A percentile compares a stretch with the other conserved stretches of the same genome.
These are phyloP conservation scores for Trichosporon coremiiforme DNA, from an alignment of 1,284 basidiomycete species.

Conservation along the genomic window DNA sequence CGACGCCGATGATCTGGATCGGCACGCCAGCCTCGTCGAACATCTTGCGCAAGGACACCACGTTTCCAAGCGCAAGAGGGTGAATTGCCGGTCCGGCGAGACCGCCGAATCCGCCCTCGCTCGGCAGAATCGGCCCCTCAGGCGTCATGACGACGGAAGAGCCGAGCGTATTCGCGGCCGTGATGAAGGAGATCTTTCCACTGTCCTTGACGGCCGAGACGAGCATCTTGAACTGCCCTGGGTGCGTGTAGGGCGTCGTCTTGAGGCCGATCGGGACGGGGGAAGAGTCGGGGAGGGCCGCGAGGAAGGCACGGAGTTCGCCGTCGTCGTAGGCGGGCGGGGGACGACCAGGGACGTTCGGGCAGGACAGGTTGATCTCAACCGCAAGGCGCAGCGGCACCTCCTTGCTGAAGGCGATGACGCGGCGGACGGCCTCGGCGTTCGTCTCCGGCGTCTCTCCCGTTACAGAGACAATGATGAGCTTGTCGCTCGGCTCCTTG, in stretches of 20 bases:
- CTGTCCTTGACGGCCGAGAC: conserved; percentile 19
- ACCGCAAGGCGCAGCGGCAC: conserved; percentile 22
- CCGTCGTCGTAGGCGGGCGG: conserved; percentile 31
- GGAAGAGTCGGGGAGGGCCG: conserved; percentile 21
- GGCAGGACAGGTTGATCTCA: conserved; percentile 33
- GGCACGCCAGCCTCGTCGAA: conserved; percentile 21
- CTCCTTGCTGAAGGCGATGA: conserved; percentile 3
- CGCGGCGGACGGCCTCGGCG: conserved; percentile 22
- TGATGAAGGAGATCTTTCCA: conserved; percentile 25
- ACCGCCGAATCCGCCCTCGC: conserved; percentile 29
- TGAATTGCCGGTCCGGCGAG: conserved; percentile 30
- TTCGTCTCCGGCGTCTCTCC: conserved; percentile 28
- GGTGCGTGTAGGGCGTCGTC: conserved; percentile 31
- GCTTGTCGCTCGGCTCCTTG: conserved; percentile 20
- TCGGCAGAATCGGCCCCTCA: conserved; percentile 18
- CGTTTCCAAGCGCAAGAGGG: conserved; percentile 30
- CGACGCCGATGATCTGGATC: conserved; percentile 30
- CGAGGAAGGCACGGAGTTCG: conserved; percentile 28
- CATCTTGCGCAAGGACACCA: conserved; percentile 21
- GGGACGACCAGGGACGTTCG: conserved; percentile 31
- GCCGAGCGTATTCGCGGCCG: conserved; percentile 30
- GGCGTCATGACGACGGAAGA: conserved; percentile 22
- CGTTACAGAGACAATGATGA: conserved; percentile 28
- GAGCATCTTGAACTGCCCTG: conserved; percentile 29
- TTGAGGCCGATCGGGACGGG: conserved; percentile 30